phyloP scores from a whole-genome alignment of 805 yeast genomes.

The Lipomyces yamadae region DNA sequence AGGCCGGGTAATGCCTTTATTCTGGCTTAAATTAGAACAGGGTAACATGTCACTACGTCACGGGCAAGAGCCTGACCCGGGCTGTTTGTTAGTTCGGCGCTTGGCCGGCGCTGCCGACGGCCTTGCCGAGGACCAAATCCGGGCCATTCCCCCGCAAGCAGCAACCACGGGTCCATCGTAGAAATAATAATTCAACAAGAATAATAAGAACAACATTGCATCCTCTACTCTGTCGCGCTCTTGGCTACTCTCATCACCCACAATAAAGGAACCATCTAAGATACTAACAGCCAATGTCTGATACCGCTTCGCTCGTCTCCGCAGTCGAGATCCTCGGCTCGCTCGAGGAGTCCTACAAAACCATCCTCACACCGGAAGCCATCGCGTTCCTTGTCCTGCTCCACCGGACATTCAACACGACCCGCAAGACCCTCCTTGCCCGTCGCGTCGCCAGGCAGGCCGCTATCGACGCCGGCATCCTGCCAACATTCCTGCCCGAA shows the following conservation, averaged over 20 bases:
- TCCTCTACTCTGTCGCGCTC: not conserved
- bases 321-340: slow-evolving; percentile 54
- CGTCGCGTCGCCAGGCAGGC: slow-evolving; percentile 61
- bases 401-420: slow-evolving; percentile 65
- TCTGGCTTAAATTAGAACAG: no score
- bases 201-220: not conserved
- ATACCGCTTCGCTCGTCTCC: slow-evolving; percentile 21
- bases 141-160: no score
- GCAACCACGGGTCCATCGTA: no score
- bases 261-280: not conserved
- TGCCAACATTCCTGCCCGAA: slow-evolving; percentile 73
- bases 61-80: no score
- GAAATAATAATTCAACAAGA: no score
- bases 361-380: slow-evolving; percentile 65
- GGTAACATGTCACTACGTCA: no score
- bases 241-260: no score
- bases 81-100: no score
- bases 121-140: no score
- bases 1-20: no score
- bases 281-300: slow-evolving; percentile 3
- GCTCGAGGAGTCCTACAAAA: slow-evolving; percentile 54
- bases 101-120: no score
- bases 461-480: slow-evolving; percentile 62
- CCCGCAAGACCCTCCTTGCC: slow-evolving; percentile 60
- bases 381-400: slow-evolving; percentile 68